A percentile compares a stretch with the other conserved stretches of the same genome.
Evolutionary conservation across 805 yeast genomes (phyloP).

Genomic region (Candida xiaguanensis): DNA sequence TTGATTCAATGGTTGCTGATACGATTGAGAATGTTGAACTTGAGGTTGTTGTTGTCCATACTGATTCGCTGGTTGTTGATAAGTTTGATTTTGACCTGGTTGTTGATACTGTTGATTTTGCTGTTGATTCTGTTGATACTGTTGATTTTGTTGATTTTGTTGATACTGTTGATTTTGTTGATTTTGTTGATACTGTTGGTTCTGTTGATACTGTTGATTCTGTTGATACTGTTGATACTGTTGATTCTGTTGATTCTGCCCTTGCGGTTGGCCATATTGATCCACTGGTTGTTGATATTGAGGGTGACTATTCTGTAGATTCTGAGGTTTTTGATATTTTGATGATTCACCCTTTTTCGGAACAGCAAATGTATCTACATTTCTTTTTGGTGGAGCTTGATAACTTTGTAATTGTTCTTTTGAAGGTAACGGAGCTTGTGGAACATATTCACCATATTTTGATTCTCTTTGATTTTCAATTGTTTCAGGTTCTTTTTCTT

Average conservation of each 20-base stretch:
- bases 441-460: background rate
- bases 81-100: background rate
- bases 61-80: background rate
- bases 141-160: conserved; percentile 7
- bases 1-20: background rate
- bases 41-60: conserved; percentile 7
- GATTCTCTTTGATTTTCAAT: background rate
- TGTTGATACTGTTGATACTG: conserved; percentile 8
- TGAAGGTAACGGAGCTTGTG: conserved; percentile 11
- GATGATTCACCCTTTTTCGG: conserved; percentile 20
- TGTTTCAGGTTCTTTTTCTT: background rate
- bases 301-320: conserved; percentile 6
- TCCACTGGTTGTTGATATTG: conserved; percentile 10
- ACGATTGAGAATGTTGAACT: no score
- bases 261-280: conserved; percentile 9
- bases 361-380: conserved; percentile 17
- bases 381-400: conserved; percentile 37
- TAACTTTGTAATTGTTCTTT: conserved; percentile 16
- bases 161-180: no score
- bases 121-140: conserved; percentile 8
- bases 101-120: conserved; percentile 7
- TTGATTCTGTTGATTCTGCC: conserved; percentile 1
- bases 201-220: no score
- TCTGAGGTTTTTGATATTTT: conserved; percentile 12
- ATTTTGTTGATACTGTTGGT: no score